Evolutionary conservation across 345 rosid species (phyloP).

Genomic region (Alliaria petiolata): DNA sequence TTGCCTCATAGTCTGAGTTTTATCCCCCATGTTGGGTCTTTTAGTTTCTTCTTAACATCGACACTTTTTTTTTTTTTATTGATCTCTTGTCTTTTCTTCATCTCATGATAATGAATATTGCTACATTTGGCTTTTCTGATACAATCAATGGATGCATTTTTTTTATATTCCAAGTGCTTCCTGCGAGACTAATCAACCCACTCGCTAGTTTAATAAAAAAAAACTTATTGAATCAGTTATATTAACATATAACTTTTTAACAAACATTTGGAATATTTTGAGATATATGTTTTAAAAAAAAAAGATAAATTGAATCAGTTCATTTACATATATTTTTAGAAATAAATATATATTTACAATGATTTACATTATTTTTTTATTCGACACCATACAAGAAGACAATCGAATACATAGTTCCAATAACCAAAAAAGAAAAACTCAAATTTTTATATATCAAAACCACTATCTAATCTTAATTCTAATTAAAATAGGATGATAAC

Average conservation of each 20-base stretch:
- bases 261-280: background rate
- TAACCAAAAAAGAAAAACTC: too few species aligned
- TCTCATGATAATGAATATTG: slow-evolving; percentile 3
- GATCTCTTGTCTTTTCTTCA: slow-evolving; percentile 16
- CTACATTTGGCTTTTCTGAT: slow-evolving; percentile 26
- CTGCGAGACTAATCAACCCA: background rate
- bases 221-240: background rate
- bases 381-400: too few species aligned
- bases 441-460: too few species aligned
- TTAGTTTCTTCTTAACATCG: slow-evolving; percentile 17
- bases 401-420: too few species aligned
- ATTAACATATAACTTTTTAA: background rate
- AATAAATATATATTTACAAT: background rate
- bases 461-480: too few species aligned
- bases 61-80: slow-evolving; percentile 15
- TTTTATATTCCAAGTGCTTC: background rate
- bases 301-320: background rate
- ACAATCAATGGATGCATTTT: slow-evolving; percentile 10
- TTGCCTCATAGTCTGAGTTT: background rate
- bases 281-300: background rate
- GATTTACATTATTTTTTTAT: background rate
- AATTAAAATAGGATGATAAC: too few species aligned
- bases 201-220: background rate
- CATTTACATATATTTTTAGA: background rate
- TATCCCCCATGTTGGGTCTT: slow-evolving; percentile 10